Conservation (phyloP, 495 filamentous ascomycete genomes). For the Penicillium arizonense region DNA sequence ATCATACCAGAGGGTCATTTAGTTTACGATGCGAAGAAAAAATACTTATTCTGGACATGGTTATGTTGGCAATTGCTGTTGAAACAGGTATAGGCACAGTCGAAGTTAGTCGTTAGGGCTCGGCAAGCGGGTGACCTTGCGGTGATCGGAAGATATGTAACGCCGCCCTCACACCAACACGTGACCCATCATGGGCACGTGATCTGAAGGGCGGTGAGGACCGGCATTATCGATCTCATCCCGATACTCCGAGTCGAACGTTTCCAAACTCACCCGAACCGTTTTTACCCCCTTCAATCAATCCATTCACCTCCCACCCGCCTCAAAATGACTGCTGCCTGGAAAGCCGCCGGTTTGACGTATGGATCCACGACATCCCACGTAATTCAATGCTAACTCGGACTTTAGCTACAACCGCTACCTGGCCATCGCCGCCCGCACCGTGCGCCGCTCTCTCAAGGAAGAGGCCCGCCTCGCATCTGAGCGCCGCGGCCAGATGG, state of each 20-base stretch:
- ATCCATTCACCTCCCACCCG: conserved; percentile 25
- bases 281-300: conserved; percentile 32
- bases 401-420: conserved; percentile 52
- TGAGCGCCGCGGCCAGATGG: conserved; percentile 86
- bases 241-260: conserved; percentile 44
- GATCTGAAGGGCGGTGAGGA: not conserved
- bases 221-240: conserved; percentile 14
- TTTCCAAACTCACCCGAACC: conserved; percentile 35
- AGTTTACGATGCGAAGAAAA: too few species aligned
- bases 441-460: conserved; percentile 84
- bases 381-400: conserved; percentile 27
- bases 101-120: too few species aligned
- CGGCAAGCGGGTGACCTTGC: too few species aligned
- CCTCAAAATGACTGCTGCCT: conserved; percentile 93
- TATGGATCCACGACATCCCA: conserved; percentile 45
- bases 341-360: conserved; percentile 98
- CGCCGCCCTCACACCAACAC: too few species aligned
- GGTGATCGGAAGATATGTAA: too few species aligned
- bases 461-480: conserved; percentile 82
- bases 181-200: not conserved
- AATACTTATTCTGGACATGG: too few species aligned
- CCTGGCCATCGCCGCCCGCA: conserved; percentile 53
- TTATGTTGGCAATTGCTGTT: too few species aligned
- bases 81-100: too few species aligned
- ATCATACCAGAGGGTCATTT: too few species aligned